phyloP scores from a whole-genome alignment of 2,329 filamentous ascomycete genomes.

The Ilyonectria sp. region DNA sequence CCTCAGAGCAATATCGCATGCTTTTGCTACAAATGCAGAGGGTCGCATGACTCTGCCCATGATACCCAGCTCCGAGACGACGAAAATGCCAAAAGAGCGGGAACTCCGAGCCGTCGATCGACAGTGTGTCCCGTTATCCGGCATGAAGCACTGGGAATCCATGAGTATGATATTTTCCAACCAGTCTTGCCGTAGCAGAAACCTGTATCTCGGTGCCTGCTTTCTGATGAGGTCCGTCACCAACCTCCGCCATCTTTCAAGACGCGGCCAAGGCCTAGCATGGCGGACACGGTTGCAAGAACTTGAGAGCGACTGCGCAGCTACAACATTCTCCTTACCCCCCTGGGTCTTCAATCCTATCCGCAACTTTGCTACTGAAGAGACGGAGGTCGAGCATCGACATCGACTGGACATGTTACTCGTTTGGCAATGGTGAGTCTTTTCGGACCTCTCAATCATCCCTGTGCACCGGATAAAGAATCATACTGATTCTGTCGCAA shows the following conservation, averaged over 20 bases:
- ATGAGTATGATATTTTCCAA: slow-evolving; percentile 4
- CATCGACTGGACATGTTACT: not conserved
- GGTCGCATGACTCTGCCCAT: not conserved
- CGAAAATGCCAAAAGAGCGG: too few relatives aligned
- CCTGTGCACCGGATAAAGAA: not conserved
- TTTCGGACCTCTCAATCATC: not conserved
- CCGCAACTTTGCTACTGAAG: not conserved
- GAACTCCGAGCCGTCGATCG: too few relatives aligned
- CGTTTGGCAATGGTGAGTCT: not conserved
- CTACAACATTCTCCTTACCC: not conserved
- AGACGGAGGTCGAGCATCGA: not conserved
- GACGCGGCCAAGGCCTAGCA: not conserved
- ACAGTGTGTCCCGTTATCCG: not conserved
- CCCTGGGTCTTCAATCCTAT: not conserved
- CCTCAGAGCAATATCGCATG: too few relatives aligned
- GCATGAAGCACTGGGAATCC: not conserved
- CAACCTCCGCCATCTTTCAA: not conserved
- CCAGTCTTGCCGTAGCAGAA: not conserved
- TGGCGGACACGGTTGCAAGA: not conserved
- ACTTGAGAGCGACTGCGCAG: slow-evolving; percentile 1
- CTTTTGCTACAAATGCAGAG: too few relatives aligned
- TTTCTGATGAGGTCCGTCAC: not conserved
- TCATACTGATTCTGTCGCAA: not conserved
- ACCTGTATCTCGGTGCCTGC: not conserved
- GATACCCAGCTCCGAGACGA: not conserved